phyloP scores from a whole-genome alignment of 768 basidiomycete genomes.

The Psilocybe tampanensis region DNA sequence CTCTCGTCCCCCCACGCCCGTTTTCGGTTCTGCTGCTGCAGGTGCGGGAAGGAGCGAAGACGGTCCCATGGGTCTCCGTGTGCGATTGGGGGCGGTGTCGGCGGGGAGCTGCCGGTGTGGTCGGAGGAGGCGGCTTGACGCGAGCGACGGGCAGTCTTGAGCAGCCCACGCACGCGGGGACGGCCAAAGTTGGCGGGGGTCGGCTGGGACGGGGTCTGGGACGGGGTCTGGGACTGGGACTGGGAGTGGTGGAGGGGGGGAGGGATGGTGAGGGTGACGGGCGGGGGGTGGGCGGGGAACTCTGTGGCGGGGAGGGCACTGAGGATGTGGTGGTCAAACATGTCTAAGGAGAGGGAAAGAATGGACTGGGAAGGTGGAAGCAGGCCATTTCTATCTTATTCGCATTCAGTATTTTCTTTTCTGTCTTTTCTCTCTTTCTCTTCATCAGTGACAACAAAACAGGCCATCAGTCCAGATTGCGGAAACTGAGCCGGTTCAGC shows the following conservation, averaged over 20 bases:
- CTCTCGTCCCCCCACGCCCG: neutral
- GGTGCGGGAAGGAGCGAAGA: neutral
- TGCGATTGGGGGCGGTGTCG: neutral
- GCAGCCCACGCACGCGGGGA: neutral
- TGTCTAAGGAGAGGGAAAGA: neutral
- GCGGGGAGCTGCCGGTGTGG: neutral
- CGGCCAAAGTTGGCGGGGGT: neutral
- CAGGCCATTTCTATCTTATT: neutral
- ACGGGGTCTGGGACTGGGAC: neutral
- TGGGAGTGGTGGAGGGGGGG: neutral
- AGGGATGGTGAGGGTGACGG: neutral
- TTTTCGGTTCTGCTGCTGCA: no score
- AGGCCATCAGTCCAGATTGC: neutral
- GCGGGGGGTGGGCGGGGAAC: neutral
- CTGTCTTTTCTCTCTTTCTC: neutral
- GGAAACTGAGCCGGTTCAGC: slow-evolving; percentile 1
- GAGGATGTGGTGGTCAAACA: neutral
- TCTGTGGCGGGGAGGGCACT: no score
- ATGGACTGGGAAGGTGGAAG: neutral
- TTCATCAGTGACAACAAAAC: neutral
- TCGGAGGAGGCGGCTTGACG: neutral
- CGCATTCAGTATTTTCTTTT: neutral
- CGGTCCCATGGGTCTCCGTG: neutral
- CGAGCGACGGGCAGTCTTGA: neutral
- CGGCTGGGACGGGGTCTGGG: neutral